Percentiles rank a stretch among this genome's conserved stretches.
phyloP scores from a whole-genome alignment of 495 filamentous ascomycete species.

The Viridothelium virens region DNA sequence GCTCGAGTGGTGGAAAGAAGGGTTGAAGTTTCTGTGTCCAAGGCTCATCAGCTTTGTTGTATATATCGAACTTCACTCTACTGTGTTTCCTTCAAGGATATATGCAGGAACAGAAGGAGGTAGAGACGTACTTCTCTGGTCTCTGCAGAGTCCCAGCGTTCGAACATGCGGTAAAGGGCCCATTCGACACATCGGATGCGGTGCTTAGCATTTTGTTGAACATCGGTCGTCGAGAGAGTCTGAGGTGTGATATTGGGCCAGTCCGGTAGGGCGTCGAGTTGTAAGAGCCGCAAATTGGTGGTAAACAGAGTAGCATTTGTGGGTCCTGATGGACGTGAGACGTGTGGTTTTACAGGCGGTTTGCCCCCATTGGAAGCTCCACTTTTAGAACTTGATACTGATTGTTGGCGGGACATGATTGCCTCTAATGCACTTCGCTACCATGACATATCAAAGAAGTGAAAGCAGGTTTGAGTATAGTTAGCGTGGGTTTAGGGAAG shows the following conservation, averaged over 20 bases:
- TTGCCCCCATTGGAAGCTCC: slow-evolving; percentile 17
- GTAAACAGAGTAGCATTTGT: slow-evolving; percentile 61
- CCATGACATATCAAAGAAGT: background rate
- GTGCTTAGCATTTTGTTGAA: slow-evolving; percentile 57
- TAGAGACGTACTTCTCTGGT: slow-evolving; percentile 52
- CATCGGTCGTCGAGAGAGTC: slow-evolving; percentile 58
- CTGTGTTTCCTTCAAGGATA: too few species aligned
- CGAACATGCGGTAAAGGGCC: slow-evolving; percentile 73
- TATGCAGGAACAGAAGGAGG: slow-evolving; percentile 10
- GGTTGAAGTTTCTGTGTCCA: slow-evolving; percentile 65
- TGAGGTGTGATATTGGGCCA: slow-evolving; percentile 64
- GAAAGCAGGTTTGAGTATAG: background rate
- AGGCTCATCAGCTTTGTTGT: slow-evolving; percentile 7
- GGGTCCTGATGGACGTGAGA: slow-evolving; percentile 27
- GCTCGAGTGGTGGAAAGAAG: slow-evolving; percentile 81
- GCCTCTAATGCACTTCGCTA: background rate
- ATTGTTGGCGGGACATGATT: slow-evolving; percentile 13
- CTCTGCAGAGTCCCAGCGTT: slow-evolving; percentile 68
- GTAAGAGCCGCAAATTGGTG: slow-evolving; percentile 69
- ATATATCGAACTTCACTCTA: background rate
- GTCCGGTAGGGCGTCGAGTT: slow-evolving; percentile 64
- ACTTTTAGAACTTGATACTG: slow-evolving; percentile 8
- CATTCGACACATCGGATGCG: slow-evolving; percentile 75
- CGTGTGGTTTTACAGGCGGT: slow-evolving; percentile 24
- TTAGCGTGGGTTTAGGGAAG: background rate